Evolutionary conservation across 2,329 filamentous ascomycete species (phyloP), one percentile per base, ranked within the genome.

Genomic region (Cercospora brassicicola): DNA sequence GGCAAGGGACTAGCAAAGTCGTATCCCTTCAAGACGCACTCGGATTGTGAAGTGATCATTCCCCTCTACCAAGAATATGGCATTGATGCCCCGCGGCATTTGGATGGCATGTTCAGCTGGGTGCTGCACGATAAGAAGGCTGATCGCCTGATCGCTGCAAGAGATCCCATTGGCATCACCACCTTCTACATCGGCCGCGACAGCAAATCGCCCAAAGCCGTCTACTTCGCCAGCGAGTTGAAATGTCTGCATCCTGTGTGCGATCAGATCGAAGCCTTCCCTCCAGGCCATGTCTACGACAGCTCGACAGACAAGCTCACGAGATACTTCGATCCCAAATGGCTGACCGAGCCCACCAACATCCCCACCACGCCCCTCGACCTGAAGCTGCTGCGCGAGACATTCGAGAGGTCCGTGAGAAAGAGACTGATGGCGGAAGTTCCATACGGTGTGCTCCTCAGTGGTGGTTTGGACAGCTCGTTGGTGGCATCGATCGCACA

Each of bases 101-200:
- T 99, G 74, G 95, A 99, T 80, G 95, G 95, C 84, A 99, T 99
- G 95, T 99, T 99, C 87, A 97, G 94, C 15, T 99, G 96, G 84
- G 94, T 99, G 66, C 88, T 99, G 63, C 97, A 97, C 83, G 95
- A 99, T 85, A 97, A 96, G 87, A 90, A 88, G 74, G 89, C 93
- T 81, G 91, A 99, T 85, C 91, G 95, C 74, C 91, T 93, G 71
- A 89, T 99, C 78, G 95, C 95, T 67, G 95, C 95, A 65, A 90
- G 95, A 79, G 95, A 99, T 81, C 95, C 95, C 39, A 97, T 99
- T 76, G 95, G 95, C 76, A 90, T 99, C 81, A 98, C 94, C 73
- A 97, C 93, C 71, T 93, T 99, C 81, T 99, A 99, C 85, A 92
- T 97, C 81, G 95, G 95, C 76, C 92, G 92, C 85, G 82, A 91